Conservation (phyloP, 2,329 filamentous ascomycete species). For the Alternaria burnsii region DNA sequence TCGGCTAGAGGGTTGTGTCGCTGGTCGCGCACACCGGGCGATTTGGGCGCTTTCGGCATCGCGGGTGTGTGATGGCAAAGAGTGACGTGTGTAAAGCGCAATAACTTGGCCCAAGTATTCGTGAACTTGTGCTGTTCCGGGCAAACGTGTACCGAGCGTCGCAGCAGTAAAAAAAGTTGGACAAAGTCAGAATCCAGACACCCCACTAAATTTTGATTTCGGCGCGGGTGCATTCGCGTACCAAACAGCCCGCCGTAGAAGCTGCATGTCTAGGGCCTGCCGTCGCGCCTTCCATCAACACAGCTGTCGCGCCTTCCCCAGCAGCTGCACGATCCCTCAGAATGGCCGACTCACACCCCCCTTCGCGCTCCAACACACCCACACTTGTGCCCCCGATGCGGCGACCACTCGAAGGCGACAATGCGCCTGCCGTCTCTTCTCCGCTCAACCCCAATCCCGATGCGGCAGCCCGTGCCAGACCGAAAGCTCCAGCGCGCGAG, state of each 20-base stretch:
- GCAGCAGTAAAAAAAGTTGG: slow-evolving; percentile 16
- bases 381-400: slow-evolving; percentile 63
- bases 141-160: neutral
- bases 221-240: slow-evolving; percentile 10
- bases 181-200: slow-evolving; percentile 7
- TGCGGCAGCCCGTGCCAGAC: slow-evolving; percentile 54
- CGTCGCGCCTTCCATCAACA: slow-evolving; percentile 15
- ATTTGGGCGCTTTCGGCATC: slow-evolving; percentile 81
- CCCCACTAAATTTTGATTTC: slow-evolving; percentile 24
- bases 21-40: slow-evolving; percentile 65
- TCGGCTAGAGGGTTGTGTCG: slow-evolving; percentile 92
- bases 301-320: slow-evolving; percentile 13
- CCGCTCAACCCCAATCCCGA: slow-evolving; percentile 73
- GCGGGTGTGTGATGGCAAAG: neutral
- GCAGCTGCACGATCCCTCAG: slow-evolving; percentile 10
- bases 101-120: neutral
- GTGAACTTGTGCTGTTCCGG: neutral
- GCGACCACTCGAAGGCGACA: slow-evolving; percentile 72
- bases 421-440: slow-evolving; percentile 75
- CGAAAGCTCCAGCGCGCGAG: slow-evolving; percentile 50
- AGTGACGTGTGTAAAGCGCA: neutral
- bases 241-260: slow-evolving; percentile 23
- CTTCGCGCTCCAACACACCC: slow-evolving; percentile 50
- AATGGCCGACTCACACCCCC: slow-evolving; percentile 49
- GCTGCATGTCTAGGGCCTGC: slow-evolving; percentile 10